A percentile compares a stretch with the other conserved stretches of the same genome.
phyloP scores from a whole-genome alignment of 306 rosid genomes.

The Alnus glutinosa region DNA sequence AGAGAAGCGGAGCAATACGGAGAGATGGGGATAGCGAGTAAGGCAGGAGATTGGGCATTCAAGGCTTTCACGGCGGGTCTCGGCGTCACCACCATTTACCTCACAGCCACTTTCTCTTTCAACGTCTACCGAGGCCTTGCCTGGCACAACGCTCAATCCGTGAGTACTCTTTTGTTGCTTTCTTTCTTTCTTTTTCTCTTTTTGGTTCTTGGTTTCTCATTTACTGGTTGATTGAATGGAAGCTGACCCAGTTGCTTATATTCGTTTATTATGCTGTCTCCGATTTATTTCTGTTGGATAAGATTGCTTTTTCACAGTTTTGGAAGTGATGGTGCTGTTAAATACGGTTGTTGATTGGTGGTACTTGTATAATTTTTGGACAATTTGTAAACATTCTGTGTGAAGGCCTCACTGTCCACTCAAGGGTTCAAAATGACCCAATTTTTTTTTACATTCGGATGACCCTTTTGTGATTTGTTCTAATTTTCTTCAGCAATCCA shows the following conservation, averaged over 20 bases:
- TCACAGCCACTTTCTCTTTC: conserved; percentile 66
- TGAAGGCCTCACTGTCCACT: not conserved
- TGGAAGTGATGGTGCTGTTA: not conserved
- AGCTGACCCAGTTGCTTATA: not conserved
- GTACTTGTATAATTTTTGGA: not conserved
- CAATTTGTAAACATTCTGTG: not conserved
- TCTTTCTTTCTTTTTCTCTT: not conserved
- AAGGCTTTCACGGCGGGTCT: conserved; percentile 75
- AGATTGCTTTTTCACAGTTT: not conserved
- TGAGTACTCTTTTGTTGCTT: conserved; percentile 16
- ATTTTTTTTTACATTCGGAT: not conserved
- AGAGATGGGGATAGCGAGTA: conserved; percentile 65
- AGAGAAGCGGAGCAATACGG: conserved; percentile 16
- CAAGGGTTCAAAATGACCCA: not conserved
- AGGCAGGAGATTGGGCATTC: conserved; percentile 74
- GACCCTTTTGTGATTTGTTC: not conserved
- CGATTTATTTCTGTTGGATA: not conserved
- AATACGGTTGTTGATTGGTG: not conserved
- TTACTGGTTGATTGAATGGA: not conserved
- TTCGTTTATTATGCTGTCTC: not conserved
- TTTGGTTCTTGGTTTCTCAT: not conserved
- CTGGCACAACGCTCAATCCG: conserved; percentile 89
- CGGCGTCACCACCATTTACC: conserved; percentile 70
- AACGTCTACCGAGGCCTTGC: conserved; percentile 77
- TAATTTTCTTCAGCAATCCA: not conserved